Base-by-base conservation (phyloP, 2,329 filamentous ascomycete species). In the Ophiostoma ips region DNA sequence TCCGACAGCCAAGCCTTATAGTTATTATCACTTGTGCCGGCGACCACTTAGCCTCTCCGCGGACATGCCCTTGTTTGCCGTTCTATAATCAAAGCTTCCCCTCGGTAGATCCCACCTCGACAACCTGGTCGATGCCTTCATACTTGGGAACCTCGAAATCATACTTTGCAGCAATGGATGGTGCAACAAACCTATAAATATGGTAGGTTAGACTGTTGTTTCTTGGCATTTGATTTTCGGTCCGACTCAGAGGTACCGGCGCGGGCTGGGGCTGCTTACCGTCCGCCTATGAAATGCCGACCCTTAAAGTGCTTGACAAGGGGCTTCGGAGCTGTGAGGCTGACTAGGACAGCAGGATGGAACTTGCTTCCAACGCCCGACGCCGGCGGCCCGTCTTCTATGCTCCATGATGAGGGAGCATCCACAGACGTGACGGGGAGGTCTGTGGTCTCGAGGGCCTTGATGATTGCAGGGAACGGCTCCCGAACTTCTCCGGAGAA, bases 401-500 rank as follows among this genome's bases (percentile, higher is more conserved):
- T 94, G 64, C 92, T 81, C 92, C 92, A 98, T 2, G 86, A 92
- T 31, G 87, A 94, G 1, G 92, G 92, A 7, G 87, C 88, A 67
- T 98, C 92, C 19, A 98, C 86, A 3, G 87, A 84, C 3, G 92
- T 82, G 0, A 96, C 84, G 0, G 88, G 85, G 8, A 92, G 61
- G 24, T 74, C 74, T 5, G 84, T 83, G 38, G 81, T 73, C 57
- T 87, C 78, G 35, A 98, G 72, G 8, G 84, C 80, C 53, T 76
- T 70, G 58, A 98, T 94, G 13, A 95, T 84, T 0, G 73, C 73
- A 1, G 83, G 81, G 61, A 96, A 98, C 1, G 92, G 92, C 56
- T 94, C 87, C n/a, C 92, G 81, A 49, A 98, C 83, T 56, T 92
- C 83, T 7, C 89, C 90, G 2, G 81, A 83, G 68, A 98, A 98